These are phyloP conservation scores for Metrosideros polymorpha DNA, from an alignment of 441 rosid genomes.

Conservation along the genomic window DNA sequence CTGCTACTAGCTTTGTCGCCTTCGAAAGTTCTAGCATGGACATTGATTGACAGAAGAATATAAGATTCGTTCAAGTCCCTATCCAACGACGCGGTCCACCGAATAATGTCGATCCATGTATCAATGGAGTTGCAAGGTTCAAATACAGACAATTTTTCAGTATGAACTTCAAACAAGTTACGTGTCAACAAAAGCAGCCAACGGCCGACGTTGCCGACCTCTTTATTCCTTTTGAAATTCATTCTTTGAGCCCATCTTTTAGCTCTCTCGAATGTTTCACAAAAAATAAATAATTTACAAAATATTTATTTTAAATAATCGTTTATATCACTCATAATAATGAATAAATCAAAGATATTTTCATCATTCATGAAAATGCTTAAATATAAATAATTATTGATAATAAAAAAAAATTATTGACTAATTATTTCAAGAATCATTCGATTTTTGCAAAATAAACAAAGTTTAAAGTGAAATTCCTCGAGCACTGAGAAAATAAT, in stretches of 20 bases:
- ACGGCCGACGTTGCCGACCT: background rate
- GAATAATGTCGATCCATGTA: background rate
- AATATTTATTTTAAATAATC: no score
- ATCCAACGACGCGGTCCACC: background rate
- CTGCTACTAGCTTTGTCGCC: background rate
- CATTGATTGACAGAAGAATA: no score
- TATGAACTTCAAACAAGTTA: background rate
- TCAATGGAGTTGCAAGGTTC: accelerated
- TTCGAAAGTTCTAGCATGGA: background rate
- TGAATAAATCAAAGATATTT: no score
- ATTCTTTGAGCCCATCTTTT: background rate
- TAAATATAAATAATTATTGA: no score
- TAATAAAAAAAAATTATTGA: no score
- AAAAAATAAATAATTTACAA: no score
- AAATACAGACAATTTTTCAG: background rate
- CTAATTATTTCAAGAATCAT: no score
- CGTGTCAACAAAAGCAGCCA: background rate
- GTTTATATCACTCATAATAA: no score
- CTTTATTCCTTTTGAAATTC: background rate
- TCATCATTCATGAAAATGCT: no score
- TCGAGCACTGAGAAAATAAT: background rate
- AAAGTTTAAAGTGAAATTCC: background rate
- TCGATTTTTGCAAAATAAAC: no score
- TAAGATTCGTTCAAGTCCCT: background rate
- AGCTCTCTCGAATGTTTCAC: background rate